Conservation (phyloP, 345 rosid species). For the Bretschneidera sinensis region DNA sequence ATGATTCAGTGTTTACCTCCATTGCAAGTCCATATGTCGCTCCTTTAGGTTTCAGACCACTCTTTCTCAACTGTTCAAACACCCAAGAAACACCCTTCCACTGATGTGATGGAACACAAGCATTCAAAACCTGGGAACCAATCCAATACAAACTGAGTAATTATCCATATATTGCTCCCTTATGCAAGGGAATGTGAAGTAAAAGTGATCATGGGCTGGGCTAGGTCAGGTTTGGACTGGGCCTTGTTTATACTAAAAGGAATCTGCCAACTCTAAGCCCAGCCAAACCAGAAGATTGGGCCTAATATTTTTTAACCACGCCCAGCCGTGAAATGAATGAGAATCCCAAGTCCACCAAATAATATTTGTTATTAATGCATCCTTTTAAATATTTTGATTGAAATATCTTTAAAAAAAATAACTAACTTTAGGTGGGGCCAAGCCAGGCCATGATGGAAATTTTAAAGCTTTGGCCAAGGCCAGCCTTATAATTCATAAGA, state of each 20-base stretch:
- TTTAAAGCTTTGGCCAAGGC: not conserved
- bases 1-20: slow-evolving; percentile 59
- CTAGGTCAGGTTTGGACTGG: not conserved
- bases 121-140: slow-evolving; percentile 64
- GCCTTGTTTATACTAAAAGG: not conserved
- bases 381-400: no score
- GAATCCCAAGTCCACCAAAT: not conserved
- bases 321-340: not conserved
- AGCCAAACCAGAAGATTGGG: not conserved
- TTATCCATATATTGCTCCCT: not conserved
- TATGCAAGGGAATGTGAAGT: slow-evolving; percentile 2
- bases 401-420: no score
- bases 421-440: not conserved
- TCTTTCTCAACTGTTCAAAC: slow-evolving; percentile 72
- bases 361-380: not conserved
- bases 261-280: not conserved
- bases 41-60: slow-evolving; percentile 78
- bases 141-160: slow-evolving; percentile 8
- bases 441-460: not conserved
- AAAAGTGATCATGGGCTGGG: not conserved
- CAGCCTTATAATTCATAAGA: not conserved
- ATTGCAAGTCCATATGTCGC: slow-evolving; percentile 96
- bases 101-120: slow-evolving; percentile 75
- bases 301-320: not conserved
- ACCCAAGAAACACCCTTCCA: slow-evolving; percentile 96